Base-by-base conservation (phyloP, 2,329 filamentous ascomycete genomes). In the Trichoderma koningiopsis region DNA sequence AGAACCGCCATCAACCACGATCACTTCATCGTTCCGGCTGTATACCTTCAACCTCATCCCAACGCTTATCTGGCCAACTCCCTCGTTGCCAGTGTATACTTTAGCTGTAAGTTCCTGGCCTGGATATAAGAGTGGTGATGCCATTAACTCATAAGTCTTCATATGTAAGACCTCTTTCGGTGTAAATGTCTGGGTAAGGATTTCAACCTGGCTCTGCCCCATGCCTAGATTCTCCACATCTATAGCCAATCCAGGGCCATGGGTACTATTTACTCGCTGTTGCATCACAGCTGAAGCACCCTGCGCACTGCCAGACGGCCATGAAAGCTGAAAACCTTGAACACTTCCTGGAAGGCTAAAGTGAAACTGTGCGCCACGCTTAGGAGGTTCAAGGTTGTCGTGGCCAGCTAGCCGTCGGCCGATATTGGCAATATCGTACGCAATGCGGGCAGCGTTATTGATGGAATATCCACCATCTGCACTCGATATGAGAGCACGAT, bases 391-490 rank as follows among this genome's bases (percentile, higher is more conserved):
- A 10, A 77, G 68, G 0, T 70, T 65, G 0, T 64, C 35, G 35
- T 73, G 35, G 0, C 74, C 75, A 2, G 72, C 74, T 5, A 79
- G 71, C 27, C 70, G 70, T 6, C 71, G 72, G 2, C 78, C 78
- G 13, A 76, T 65, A 33, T 77, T 76, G 13, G 70, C 73, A 5
- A 81, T 70, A 37, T 79, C 75, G 16, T 74, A 72, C 1, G 78
- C 74, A 33, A 81, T 75, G 10, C 76, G 73, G 19, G 74, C 75
- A 1, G 78, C 79, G 63, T 80, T 78, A 63, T 79, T 80, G 63
- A 80, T 76, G 0, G 77, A 76, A 60, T 80, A 81, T 13, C 79
- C 79, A 13, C 74, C 76, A 61, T 81, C 78, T 7, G 78, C 79
- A 64, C 76, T 78, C 1, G 78, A 80, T 33, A 81, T 77, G 2